Evolutionary conservation across 148 eudicot species (phyloP).

Genomic region (Chenopodium formosanum): DNA sequence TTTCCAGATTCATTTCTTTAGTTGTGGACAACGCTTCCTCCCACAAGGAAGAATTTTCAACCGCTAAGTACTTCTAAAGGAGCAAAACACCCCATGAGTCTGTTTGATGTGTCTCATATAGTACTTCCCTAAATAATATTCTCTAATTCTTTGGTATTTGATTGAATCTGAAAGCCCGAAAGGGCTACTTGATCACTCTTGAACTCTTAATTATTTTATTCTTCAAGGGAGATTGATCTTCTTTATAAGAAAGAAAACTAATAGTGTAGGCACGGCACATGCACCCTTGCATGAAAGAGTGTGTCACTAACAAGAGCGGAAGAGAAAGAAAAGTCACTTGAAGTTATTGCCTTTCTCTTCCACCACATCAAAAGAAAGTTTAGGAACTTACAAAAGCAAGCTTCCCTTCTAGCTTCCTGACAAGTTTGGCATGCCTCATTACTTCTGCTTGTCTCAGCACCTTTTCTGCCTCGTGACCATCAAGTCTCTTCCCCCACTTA

Average conservation of each 20-base stretch:
- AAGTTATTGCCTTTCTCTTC: neutral
- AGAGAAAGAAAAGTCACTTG: neutral
- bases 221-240: neutral
- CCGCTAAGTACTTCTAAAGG: neutral
- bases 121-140: neutral
- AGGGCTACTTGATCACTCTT: neutral
- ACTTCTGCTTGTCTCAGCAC: slow-evolving; percentile 81
- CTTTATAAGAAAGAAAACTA: neutral
- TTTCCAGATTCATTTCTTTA: neutral
- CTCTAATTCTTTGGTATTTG: neutral
- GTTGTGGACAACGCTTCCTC: neutral
- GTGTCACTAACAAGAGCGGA: neutral
- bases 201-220: neutral
- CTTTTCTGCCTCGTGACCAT: slow-evolving; percentile 42
- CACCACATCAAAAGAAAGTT: neutral
- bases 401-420: slow-evolving; percentile 82
- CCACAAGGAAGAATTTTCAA: neutral
- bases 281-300: neutral
- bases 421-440: slow-evolving; percentile 64
- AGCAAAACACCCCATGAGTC: neutral
- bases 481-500: slow-evolving; percentile 81
- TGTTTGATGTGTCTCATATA: neutral
- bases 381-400: slow-evolving; percentile 72
- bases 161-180: neutral
- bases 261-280: neutral